Conservation (phyloP, 805 yeast genomes). For the Wickerhamomyces bovis region DNA sequence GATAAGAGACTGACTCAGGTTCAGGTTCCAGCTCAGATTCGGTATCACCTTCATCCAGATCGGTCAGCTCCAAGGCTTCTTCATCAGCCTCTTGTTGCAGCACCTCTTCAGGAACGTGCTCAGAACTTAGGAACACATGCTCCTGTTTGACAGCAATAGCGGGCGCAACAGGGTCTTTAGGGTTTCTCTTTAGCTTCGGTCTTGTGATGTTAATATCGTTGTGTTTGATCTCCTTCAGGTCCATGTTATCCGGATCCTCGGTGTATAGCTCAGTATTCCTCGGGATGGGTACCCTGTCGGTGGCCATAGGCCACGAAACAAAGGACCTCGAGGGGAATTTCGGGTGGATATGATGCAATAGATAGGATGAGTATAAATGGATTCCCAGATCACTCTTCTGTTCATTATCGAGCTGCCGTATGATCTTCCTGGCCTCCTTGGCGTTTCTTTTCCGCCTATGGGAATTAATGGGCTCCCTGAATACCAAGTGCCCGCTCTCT, state of each 20-base stretch:
- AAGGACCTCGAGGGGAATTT: constrained; percentile 41
- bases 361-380: constrained; percentile 56
- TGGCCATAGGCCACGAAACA: constrained; percentile 56
- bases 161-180: neutral
- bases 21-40: neutral
- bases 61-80: neutral
- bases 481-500: neutral
- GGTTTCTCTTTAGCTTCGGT: neutral
- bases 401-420: constrained; percentile 40
- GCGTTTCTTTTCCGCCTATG: neutral
- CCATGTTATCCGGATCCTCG: neutral
- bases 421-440: constrained; percentile 9
- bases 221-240: neutral
- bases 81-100: constrained; percentile 1
- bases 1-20: neutral
- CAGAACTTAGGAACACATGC: neutral
- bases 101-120: neutral
- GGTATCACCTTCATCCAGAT: constrained; percentile 2
- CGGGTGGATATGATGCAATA: constrained; percentile 35
- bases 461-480: neutral
- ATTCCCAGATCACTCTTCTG: constrained; percentile 51
- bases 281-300: constrained; percentile 27
- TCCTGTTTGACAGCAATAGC: neutral
- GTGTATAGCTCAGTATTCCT: neutral
- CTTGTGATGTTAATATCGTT: neutral